Base-by-base conservation (phyloP, 2,329 filamentous ascomycete genomes). In the Hymenoscyphus occultus region DNA sequence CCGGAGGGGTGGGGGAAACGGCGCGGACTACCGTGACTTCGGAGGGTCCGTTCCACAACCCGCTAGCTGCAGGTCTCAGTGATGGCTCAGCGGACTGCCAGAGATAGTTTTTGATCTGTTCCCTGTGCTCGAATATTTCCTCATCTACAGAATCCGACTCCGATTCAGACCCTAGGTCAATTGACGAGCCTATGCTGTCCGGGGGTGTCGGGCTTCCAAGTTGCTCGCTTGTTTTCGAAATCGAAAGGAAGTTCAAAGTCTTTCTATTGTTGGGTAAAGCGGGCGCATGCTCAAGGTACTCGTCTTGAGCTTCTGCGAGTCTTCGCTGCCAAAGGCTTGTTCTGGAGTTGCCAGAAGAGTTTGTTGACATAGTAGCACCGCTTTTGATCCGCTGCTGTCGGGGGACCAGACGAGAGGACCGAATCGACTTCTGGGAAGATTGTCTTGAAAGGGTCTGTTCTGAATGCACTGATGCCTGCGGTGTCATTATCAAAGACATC, bases 201-300 rank as follows among this genome's bases (percentile, higher is more conserved):
- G 83, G 81, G 60, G 83, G 83, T 58, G 84, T 86, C 39, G 83
- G 82, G 68, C 82, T 85, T 45, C 78, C 80, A 2, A 84, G 71
- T 61, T 79, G 77, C 62, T 79, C 77, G 14, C 66, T 65, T 10
- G 76, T 74, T 64, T 77, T 77, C 40, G 78, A 71, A 61, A 80
- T 66, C 60, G 77, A 72, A 57, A 80, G 65, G 70, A 78, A 78
- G 68, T 80, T 81, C 67, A 80, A 66, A 64, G 75, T 78, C 61
- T 74, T 74, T 22, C 76, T 78, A 35, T 35, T 35, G 40, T 72
- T 74, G 35, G 78, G 71, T 39, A 78, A 73, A 45, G 76, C 74
- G 7, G 77, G 76, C 1, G 78, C 77, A 60, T 78, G 77, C 56
- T 80, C 78, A 68, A 78, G 75, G 67, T 80, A 81, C 61, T 81